These are phyloP conservation scores for Penicillium taxi DNA, from an alignment of 495 filamentous ascomycete genomes.

Conservation along the genomic window DNA sequence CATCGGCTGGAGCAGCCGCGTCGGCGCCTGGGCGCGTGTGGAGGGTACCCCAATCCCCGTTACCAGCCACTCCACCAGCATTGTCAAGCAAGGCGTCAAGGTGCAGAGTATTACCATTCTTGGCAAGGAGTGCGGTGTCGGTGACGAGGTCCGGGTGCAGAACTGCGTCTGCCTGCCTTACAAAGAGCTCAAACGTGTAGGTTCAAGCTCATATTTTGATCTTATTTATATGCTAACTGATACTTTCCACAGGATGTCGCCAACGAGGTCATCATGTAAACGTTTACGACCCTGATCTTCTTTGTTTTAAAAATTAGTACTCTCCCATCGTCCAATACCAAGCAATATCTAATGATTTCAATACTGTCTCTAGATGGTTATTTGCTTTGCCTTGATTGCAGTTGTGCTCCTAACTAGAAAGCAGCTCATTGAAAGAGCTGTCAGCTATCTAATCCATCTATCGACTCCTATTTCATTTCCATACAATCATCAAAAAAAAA, in stretches of 20 bases:
- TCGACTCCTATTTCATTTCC: conserved; percentile 2
- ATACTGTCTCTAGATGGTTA: conserved; percentile 13
- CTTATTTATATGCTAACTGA: conserved; percentile 1
- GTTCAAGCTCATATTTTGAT: conserved; percentile 28
- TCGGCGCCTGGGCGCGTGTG: conserved; percentile 95
- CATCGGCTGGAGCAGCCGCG: conserved; percentile 92
- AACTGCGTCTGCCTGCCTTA: conserved; percentile 98
- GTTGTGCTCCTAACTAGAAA: conserved; percentile 5
- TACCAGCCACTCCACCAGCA: conserved; percentile 83
- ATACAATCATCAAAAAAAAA: conserved; percentile 1
- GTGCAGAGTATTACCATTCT: conserved; percentile 98
- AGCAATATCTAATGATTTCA: conserved; percentile 13
- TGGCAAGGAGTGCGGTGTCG: conserved; percentile 92
- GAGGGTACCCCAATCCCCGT: conserved; percentile 91
- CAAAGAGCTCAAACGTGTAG: conserved; percentile 95
- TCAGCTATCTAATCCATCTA: conserved; percentile 14
- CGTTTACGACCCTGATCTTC: conserved; percentile 7
- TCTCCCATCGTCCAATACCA: conserved; percentile 19
- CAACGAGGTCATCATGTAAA: conserved; percentile 96
- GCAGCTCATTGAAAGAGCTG: conserved; percentile 4
- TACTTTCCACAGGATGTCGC: conserved; percentile 60
- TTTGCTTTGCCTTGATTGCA: conserved; percentile 8
- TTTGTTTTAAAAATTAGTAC: conserved; percentile 14
- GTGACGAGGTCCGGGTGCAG: conserved; percentile 92
- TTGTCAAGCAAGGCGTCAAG: conserved; percentile 95